phyloP scores from a whole-genome alignment of 805 yeast species.

The Sugiyamaella mastotermitis region DNA sequence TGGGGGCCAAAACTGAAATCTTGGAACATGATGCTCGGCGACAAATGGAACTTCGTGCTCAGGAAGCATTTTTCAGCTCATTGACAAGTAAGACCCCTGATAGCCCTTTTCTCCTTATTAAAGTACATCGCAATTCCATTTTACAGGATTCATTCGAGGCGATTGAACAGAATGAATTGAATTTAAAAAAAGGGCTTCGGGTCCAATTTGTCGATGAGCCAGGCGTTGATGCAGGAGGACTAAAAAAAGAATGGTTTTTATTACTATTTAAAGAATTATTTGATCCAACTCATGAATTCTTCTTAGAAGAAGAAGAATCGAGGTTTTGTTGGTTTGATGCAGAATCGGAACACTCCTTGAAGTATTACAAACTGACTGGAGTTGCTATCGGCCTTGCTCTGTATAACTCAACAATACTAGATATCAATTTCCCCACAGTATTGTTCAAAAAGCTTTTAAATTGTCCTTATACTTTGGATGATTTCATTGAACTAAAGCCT shows the following conservation, averaged over 20 bases:
- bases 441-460: slow-evolving; percentile 68
- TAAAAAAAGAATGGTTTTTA: slow-evolving; percentile 89
- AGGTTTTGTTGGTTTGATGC: slow-evolving; percentile 65
- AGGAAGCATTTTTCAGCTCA: slow-evolving; percentile 78
- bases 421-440: slow-evolving; percentile 68
- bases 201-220: slow-evolving; percentile 84
- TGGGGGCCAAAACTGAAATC: slow-evolving; percentile 77
- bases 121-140: slow-evolving; percentile 60
- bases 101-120: slow-evolving; percentile 63
- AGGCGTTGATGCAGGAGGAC: slow-evolving; percentile 94
- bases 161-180: slow-evolving; percentile 47
- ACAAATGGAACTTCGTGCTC: slow-evolving; percentile 82
- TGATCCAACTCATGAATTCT: slow-evolving; percentile 60
- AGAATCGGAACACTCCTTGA: slow-evolving; percentile 17
- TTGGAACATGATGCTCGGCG: slow-evolving; percentile 75
- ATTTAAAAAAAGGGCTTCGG: slow-evolving; percentile 66
- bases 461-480: slow-evolving; percentile 51
- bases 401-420: slow-evolving; percentile 82
- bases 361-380: slow-evolving; percentile 66
- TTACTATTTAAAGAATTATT: slow-evolving; percentile 66
- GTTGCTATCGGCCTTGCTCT: slow-evolving; percentile 85
- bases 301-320: slow-evolving; percentile 62
- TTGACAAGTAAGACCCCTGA: slow-evolving; percentile 54
- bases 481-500: slow-evolving; percentile 66
- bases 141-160: slow-evolving; percentile 64